phyloP scores from a whole-genome alignment of 768 basidiomycete species.

The Agaricus sinodeliciosus region DNA sequence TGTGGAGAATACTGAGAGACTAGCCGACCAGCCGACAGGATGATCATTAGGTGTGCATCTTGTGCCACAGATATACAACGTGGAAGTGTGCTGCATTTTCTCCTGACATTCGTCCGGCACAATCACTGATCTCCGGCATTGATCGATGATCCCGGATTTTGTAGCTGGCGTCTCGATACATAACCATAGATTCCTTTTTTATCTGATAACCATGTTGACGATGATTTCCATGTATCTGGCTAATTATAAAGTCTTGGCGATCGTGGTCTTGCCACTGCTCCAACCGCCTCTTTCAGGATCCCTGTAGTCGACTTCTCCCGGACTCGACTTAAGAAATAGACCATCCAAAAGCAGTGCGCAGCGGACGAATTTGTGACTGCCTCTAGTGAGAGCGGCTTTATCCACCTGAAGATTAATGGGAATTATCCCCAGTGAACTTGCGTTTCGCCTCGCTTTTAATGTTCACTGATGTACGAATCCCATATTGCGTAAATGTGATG shows the following conservation, averaged over 20 bases:
- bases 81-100: constrained; percentile 7
- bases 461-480: neutral
- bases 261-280: constrained; percentile 21
- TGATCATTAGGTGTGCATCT: too few species aligned
- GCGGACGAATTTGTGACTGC: constrained; percentile 69
- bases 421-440: constrained; percentile 39
- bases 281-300: constrained; percentile 42
- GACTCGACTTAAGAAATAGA: constrained; percentile 37
- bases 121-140: constrained; percentile 1
- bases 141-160: neutral
- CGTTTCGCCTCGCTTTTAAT: neutral
- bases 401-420: constrained; percentile 73
- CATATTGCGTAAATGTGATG: constrained; percentile 33
- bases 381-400: constrained; percentile 76
- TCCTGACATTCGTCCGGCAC: neutral
- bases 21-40: neutral
- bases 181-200: neutral
- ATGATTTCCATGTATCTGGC: constrained; percentile 19
- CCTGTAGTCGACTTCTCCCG: constrained; percentile 76
- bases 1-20: neutral
- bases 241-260: constrained; percentile 9
- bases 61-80: constrained; percentile 3
- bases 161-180: neutral
- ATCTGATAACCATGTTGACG: constrained; percentile 23
- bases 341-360: constrained; percentile 44